These are phyloP conservation scores for Neurospora sp. DNA, from an alignment of 495 filamentous ascomycete genomes.

Conservation along the genomic window DNA sequence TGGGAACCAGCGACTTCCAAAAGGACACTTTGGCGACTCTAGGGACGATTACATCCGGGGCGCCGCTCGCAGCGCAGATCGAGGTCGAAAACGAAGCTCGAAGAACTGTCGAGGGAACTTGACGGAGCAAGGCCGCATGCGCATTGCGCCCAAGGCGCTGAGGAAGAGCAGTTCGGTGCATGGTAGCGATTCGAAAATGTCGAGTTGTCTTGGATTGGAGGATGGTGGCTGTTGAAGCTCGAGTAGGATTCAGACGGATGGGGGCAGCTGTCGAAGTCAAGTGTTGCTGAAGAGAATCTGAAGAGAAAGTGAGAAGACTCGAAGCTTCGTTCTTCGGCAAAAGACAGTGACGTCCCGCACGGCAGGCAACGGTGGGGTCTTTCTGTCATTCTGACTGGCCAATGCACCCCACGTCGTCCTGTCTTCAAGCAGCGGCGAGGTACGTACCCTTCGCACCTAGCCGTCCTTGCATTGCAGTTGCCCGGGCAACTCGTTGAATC, in stretches of 20 bases:
- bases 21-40: constrained; percentile 54
- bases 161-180: neutral
- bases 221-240: neutral
- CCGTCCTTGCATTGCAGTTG: neutral
- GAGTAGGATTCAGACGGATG: neutral
- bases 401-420: neutral
- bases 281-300: neutral
- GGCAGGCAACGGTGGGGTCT: neutral
- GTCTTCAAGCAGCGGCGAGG: neutral
- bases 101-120: neutral
- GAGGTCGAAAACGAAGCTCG: neutral
- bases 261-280: neutral
- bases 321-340: neutral
- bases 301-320: neutral
- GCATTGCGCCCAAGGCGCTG: neutral
- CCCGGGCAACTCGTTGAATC: neutral
- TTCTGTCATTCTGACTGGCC: neutral
- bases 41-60: constrained; percentile 25
- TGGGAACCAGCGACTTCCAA: constrained; percentile 59
- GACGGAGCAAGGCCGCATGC: neutral
- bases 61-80: neutral
- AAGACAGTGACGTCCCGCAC: neutral
- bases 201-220: neutral
- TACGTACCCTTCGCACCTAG: neutral
- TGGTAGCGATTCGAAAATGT: neutral